Base-by-base conservation (phyloP, 1,139 yeast genomes). In the Taphrina communis region DNA sequence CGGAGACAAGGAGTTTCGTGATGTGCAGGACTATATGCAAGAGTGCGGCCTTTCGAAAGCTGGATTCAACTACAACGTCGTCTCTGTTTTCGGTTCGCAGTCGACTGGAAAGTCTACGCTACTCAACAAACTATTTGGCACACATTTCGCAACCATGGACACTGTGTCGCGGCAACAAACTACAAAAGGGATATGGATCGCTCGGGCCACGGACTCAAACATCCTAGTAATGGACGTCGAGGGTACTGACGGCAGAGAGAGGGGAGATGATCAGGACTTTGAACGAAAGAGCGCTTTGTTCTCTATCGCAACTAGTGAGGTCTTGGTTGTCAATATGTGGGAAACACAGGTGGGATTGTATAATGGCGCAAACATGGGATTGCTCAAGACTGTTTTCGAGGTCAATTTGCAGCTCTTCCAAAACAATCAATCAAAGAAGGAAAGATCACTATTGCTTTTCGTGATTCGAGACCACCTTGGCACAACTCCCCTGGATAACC, bases 241-340 rank as follows among this genome's bases (percentile, higher is more conserved):
- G 79, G 99, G 99, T 59, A 92, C 98, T 1, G 99, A 94, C 79
- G 99, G 99, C 60, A 84, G 97, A 72, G 99, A 94, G 79, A 84
- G 98, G 70, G 99, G 99, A 17, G 99, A 94, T 75, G 99, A 94
- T 78, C 98, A 94, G 73, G 99, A 94, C 78, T 94, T 94, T 78
- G 99, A 94, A 78, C 84, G 99, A 71, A 94, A 94, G 76, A 93
- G 97, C 1, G 98, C 99, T 0, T 80, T 95, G 65, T 94, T 94
- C 82, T 98, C 99, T 0, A 81, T 94, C 71, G 86, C 98, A 7
- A 93, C 97, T 0, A 87, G 96, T 19, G 99, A 94, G 76, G 87
- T 93, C 1, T 82, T 94, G 75, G 92, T 94, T 72, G 88, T 94
- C 68, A 94, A 94, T 78, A 86, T 94, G 77, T 94, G 99, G 98